A percentile compares a stretch with the other conserved stretches of the same genome.
Conservation (phyloP, 352 stramenopile species). For the Globisporangium polare region DNA sequence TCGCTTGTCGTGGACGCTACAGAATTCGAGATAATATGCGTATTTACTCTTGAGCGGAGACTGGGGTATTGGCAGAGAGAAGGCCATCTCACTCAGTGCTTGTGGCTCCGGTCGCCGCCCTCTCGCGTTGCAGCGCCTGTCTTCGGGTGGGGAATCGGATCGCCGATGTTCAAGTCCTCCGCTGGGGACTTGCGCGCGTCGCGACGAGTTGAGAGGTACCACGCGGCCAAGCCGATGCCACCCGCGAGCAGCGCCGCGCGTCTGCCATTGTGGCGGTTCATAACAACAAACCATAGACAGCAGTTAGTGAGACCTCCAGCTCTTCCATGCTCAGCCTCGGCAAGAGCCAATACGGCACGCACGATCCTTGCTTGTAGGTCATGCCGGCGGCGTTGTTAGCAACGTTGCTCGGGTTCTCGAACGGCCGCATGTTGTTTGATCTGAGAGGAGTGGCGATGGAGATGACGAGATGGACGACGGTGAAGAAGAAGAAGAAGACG, state of each 20-base stretch:
- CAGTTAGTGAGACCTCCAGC: not conserved
- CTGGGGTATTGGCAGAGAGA: too few relatives aligned
- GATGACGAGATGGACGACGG: too few relatives aligned
- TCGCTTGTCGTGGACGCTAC: too few relatives aligned
- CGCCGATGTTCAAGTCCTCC: not conserved
- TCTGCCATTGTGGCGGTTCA: not conserved
- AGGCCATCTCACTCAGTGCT: not conserved
- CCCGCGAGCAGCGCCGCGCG: not conserved
- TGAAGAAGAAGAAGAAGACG: too few relatives aligned
- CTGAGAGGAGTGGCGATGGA: not conserved
- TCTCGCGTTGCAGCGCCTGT: not conserved
- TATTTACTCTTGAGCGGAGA: too few relatives aligned
- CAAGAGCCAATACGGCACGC: not conserved
- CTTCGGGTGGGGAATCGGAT: not conserved
- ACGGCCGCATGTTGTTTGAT: not conserved
- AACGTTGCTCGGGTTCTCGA: not conserved
- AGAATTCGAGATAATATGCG: too few relatives aligned
- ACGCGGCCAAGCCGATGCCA: not conserved
- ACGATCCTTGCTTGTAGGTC: conserved; percentile 1
- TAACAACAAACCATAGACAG: not conserved
- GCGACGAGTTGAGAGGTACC: not conserved
- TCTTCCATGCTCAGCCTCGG: too few relatives aligned
- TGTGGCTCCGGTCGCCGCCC: not conserved
- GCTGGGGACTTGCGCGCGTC: not conserved
- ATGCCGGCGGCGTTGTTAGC: not conserved